Evolutionary conservation across 208 protist species (phyloP).

Genomic region (Crithidia thermophila): DNA sequence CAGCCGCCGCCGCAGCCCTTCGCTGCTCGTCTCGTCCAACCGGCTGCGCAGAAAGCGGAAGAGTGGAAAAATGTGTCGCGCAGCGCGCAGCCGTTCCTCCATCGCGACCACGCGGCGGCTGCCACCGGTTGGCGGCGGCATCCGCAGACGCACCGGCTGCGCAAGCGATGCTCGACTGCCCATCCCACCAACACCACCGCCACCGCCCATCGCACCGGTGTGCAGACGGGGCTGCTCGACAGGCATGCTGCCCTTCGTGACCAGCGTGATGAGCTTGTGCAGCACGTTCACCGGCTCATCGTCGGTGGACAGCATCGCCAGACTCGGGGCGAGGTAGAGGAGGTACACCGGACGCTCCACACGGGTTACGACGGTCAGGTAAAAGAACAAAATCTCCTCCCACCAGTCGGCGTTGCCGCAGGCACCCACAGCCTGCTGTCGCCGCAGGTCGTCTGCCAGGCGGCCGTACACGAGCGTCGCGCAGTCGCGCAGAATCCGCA

Average conservation of each 20-base stretch:
- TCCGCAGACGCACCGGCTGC: slow-evolving; percentile 63
- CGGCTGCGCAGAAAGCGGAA: slow-evolving; percentile 56
- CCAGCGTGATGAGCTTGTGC: slow-evolving; percentile 72
- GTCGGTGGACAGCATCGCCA: slow-evolving; percentile 56
- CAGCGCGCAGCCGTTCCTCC: slow-evolving; percentile 63
- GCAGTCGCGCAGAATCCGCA: slow-evolving; percentile 58
- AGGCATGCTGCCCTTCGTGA: slow-evolving; percentile 68
- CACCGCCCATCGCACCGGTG: neutral
- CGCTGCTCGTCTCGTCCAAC: slow-evolving; percentile 42
- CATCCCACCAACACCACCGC: neutral
- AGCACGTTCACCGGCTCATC: slow-evolving; percentile 71
- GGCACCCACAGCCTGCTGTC: slow-evolving; percentile 58
- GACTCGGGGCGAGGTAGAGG: slow-evolving; percentile 68
- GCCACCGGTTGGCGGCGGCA: slow-evolving; percentile 47
- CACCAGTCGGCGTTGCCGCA: slow-evolving; percentile 83
- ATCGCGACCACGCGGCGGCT: slow-evolving; percentile 51
- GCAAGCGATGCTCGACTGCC: neutral
- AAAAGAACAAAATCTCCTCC: slow-evolving; percentile 62
- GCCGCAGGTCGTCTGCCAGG: slow-evolving; percentile 59
- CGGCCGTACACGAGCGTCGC: slow-evolving; percentile 56
- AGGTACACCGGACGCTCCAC: slow-evolving; percentile 62
- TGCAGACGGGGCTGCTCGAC: slow-evolving; percentile 38
- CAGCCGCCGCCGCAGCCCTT: slow-evolving; percentile 65
- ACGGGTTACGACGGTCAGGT: slow-evolving; percentile 47
- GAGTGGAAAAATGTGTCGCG: slow-evolving; percentile 60